phyloP scores from a whole-genome alignment of 306 rosid genomes.

The Carpinus fangiana region DNA sequence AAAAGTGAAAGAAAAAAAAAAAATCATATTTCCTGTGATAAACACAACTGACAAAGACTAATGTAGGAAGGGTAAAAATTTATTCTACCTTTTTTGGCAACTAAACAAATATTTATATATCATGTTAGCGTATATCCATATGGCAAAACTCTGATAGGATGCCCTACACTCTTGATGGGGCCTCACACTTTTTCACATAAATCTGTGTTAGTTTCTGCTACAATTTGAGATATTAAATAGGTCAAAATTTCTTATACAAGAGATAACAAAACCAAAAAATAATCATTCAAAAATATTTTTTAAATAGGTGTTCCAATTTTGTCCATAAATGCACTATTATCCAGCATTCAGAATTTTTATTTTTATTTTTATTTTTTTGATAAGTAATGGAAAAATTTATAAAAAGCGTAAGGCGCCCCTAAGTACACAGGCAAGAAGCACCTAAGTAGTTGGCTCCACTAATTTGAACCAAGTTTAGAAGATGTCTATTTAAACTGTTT shows the following conservation, averaged over 20 bases:
- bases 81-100: not conserved
- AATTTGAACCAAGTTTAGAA: not conserved
- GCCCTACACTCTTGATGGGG: not conserved
- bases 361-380: too few relatives aligned
- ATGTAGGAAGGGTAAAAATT: not conserved
- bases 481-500: not conserved
- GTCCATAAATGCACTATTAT: not conserved
- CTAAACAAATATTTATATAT: not conserved
- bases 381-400: too few relatives aligned
- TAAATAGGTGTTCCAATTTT: not conserved
- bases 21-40: too few relatives aligned
- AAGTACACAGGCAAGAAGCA: too few relatives aligned
- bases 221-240: not conserved
- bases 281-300: not conserved
- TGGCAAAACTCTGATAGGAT: not conserved
- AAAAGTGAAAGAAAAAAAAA: too few relatives aligned
- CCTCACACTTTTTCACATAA: not conserved
- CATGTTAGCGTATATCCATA: not conserved
- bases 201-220: not conserved
- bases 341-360: not conserved
- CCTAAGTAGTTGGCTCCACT: not conserved
- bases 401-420: too few relatives aligned
- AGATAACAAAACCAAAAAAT: not conserved
- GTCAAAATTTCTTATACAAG: too few relatives aligned
- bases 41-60: too few relatives aligned